These are phyloP conservation scores for Colletotrichum sp. DNA, from an alignment of 2,329 filamentous ascomycete species.

Conservation along the genomic window DNA sequence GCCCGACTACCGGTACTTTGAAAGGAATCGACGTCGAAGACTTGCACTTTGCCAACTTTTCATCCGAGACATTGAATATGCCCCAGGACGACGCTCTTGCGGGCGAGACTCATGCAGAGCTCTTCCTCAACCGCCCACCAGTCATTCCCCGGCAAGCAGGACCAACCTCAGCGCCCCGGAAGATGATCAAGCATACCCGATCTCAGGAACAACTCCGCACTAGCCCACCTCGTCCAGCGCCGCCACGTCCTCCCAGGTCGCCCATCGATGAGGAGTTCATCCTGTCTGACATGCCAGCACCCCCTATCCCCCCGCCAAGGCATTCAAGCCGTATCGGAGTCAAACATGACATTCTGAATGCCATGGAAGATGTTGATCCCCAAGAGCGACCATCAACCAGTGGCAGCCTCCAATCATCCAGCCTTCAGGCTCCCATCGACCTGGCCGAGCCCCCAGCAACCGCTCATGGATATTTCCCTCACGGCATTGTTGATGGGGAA, in stretches of 20 bases:
- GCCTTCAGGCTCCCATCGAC: constrained; percentile 36
- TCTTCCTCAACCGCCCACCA: not conserved
- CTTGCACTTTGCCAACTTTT: constrained; percentile 52
- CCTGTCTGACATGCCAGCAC: constrained; percentile 30
- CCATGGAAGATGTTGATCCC: constrained; percentile 30
- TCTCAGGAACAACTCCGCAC: constrained; percentile 56
- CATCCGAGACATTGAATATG: constrained; percentile 44
- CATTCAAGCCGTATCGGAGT: constrained; percentile 59
- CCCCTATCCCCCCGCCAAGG: constrained; percentile 55
- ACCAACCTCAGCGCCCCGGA: constrained; percentile 29
- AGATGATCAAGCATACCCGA: constrained; percentile 46
- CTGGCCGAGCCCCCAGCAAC: constrained; percentile 22
- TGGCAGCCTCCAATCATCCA: constrained; percentile 49
- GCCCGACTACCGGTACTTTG: constrained; percentile 37
- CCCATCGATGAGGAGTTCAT: constrained; percentile 36
- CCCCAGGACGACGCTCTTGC: constrained; percentile 8
- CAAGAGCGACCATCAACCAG: constrained; percentile 50
- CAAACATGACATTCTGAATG: constrained; percentile 48
- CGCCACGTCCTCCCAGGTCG: constrained; percentile 50
- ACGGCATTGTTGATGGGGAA: constrained; percentile 23
- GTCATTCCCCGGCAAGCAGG: not conserved
- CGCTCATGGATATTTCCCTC: constrained; percentile 3
- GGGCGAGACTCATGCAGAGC: not conserved
- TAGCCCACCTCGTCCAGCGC: constrained; percentile 48
- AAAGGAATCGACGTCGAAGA: constrained; percentile 44